Conservation (phyloP, 768 basidiomycete genomes). For the Polyporus arcularius region DNA sequence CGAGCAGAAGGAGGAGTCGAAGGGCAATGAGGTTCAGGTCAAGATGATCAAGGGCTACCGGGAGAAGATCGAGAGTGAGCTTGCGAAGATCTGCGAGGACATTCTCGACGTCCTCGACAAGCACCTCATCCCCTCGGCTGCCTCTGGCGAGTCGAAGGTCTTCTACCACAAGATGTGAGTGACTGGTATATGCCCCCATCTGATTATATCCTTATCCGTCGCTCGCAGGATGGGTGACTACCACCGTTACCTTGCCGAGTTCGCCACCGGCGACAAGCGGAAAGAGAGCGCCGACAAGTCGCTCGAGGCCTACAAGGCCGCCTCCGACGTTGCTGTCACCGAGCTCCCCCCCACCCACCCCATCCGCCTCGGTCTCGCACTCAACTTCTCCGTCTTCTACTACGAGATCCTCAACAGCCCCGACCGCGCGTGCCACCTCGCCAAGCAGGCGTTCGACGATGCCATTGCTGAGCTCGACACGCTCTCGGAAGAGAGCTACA, state of each 20-base stretch:
- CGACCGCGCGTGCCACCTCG: constrained; percentile 97
- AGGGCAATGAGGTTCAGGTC: constrained; percentile 95
- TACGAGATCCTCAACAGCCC: constrained; percentile 99
- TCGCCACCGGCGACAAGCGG: constrained; percentile 96
- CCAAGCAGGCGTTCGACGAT: constrained; percentile 99
- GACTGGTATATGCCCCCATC: neutral
- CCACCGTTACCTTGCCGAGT: constrained; percentile 98
- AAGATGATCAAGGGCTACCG: constrained; percentile 97
- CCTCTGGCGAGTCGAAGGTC: constrained; percentile 95
- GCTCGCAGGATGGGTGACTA: constrained; percentile 93
- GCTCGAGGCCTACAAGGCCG: constrained; percentile 95
- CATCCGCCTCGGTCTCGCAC: constrained; percentile 95
- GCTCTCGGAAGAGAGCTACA: constrained; percentile 98
- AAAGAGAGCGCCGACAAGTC: constrained; percentile 98
- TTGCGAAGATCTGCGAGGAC: constrained; percentile 98
- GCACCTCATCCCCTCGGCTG: constrained; percentile 96
- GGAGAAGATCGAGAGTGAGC: constrained; percentile 96
- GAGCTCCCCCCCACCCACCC: constrained; percentile 96
- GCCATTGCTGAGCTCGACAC: constrained; percentile 99
- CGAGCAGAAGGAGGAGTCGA: constrained; percentile 98
- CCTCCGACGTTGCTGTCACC: constrained; percentile 94
- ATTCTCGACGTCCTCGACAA: constrained; percentile 97
- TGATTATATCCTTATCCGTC: constrained; percentile 20
- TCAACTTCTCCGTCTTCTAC: constrained; percentile 99
- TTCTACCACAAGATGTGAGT: constrained; percentile 99